Evolutionary conservation across 768 basidiomycete species (phyloP), one percentile per base, ranked within the genome.

Genomic region (Postia placenta): DNA sequence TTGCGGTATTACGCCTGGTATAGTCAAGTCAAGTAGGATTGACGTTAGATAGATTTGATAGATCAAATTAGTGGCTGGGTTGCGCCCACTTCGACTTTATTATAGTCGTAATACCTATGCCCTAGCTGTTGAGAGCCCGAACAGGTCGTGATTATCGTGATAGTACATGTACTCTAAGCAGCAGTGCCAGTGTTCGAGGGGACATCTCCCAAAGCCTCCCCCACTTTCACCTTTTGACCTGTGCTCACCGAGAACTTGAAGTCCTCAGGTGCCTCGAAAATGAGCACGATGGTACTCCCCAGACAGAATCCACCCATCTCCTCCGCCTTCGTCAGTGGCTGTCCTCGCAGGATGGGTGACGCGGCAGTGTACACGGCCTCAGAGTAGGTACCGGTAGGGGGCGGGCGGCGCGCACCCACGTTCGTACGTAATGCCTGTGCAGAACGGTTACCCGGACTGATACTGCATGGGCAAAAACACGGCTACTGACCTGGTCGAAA

Each of bases 261-360:
- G 28, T 81, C 69, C 46, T 74, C 69, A 0, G 96, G 95, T 0
- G 94, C 96, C 69, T 99, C 96, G 60, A 97, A 96, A 1, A 98
- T 91, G 41, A 98, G 75, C 17, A 99, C 95, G 60, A 98, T 90
- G 4, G 95, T 98, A 67, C 88, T 92, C 4, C 94, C 94, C 3
- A 98, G 73, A 59, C 84, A 87, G 70, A 99, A 99, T 1, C 94
- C 96, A 26, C 96, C 96, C 88, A 97, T 92, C 71, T 99, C 94
- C 65, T 96, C 89, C 0, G 90, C 94, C 1, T 87, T 75, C 0
- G 72, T 73, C 39, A 97, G 74, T 1, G 95, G 94, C 60, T 96
- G 92, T 0, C 96, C 96, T 15, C 81, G 76, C 28, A 98, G 74
- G 23, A 98, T 67, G 0, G 83, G 70, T 1, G 89, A 92, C 0